phyloP scores from a whole-genome alignment of 371 early-diverging fungal species.

The Gilbertella persicaria region DNA sequence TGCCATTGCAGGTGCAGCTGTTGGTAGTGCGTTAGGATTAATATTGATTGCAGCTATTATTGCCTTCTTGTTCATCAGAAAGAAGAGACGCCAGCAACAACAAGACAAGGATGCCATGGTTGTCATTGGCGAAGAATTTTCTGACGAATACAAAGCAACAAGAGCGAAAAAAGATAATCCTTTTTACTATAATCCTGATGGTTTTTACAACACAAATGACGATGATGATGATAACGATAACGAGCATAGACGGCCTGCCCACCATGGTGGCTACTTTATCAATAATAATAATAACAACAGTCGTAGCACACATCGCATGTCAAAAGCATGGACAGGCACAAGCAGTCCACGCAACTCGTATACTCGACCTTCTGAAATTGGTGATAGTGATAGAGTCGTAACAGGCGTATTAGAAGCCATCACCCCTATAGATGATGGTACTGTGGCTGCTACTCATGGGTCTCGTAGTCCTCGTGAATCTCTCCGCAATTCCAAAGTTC shows the following conservation, averaged over 20 bases:
- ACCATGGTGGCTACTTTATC: not conserved
- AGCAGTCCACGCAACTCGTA: constrained; percentile 10
- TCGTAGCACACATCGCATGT: constrained; percentile 5
- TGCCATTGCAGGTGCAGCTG: constrained; percentile 28
- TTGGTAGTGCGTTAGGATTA: constrained; percentile 18
- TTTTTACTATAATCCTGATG: constrained; percentile 10
- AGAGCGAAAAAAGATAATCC: constrained; percentile 9
- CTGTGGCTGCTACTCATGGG: constrained; percentile 21
- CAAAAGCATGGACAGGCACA: constrained; percentile 14
- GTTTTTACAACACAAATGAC: constrained; percentile 10
- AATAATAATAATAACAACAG: not conserved
- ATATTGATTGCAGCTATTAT: constrained; percentile 8
- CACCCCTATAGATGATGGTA: constrained; percentile 11
- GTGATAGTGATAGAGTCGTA: constrained; percentile 34
- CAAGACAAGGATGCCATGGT: not conserved
- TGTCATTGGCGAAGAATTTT: constrained; percentile 4
- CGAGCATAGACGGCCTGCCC: not conserved
- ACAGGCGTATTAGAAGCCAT: constrained; percentile 35
- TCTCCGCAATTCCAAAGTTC: constrained; percentile 31
- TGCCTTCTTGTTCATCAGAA: constrained; percentile 13
- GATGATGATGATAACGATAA: constrained; percentile 7
- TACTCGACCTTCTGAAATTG: constrained; percentile 28
- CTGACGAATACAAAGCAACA: constrained; percentile 1
- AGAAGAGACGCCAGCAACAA: not conserved
- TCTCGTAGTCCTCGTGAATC: constrained; percentile 33